These are phyloP conservation scores for Flaveria linearis DNA, from an alignment of 129 eudicot genomes.

Conservation along the genomic window DNA sequence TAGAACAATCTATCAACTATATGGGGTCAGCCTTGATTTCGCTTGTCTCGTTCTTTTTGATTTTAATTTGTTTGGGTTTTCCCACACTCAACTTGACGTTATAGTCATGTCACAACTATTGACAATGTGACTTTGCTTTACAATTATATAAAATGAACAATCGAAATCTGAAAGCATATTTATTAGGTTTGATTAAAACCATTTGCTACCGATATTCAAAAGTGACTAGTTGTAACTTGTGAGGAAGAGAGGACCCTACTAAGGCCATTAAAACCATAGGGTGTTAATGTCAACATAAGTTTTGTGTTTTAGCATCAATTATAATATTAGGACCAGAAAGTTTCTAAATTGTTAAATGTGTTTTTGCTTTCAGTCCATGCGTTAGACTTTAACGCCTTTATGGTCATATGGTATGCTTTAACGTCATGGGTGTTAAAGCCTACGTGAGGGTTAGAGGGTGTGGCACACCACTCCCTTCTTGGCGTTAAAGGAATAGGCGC, in stretches of 20 bases:
- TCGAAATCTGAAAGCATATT: slow-evolving; percentile 23
- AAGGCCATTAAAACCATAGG: neutral
- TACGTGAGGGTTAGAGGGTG: too few species aligned
- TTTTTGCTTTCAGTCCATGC: neutral
- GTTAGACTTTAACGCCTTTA: too few species aligned
- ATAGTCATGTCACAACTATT: slow-evolving; percentile 35
- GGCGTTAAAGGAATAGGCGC: too few species aligned
- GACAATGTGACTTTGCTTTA: slow-evolving; percentile 15
- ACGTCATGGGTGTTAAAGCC: too few species aligned
- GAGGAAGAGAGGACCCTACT: slow-evolving; percentile 2
- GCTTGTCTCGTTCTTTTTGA: slow-evolving; percentile 28
- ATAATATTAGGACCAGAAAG: neutral
- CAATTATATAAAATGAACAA: slow-evolving; percentile 9
- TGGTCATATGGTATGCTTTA: too few species aligned
- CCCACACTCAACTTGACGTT: slow-evolving; percentile 33
- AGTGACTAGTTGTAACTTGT: slow-evolving; percentile 14
- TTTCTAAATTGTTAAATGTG: slow-evolving; percentile 19
- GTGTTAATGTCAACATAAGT: neutral
- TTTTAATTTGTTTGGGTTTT: slow-evolving; percentile 29
- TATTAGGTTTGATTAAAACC: slow-evolving; percentile 19
- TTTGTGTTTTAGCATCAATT: neutral
- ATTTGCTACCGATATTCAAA: neutral
- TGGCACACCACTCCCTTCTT: too few species aligned
- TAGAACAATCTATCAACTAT: slow-evolving; percentile 21
- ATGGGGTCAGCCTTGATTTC: slow-evolving; percentile 36